These are phyloP conservation scores for Strigomonas culicis DNA, from an alignment of 208 protist genomes.

Conservation along the genomic window DNA sequence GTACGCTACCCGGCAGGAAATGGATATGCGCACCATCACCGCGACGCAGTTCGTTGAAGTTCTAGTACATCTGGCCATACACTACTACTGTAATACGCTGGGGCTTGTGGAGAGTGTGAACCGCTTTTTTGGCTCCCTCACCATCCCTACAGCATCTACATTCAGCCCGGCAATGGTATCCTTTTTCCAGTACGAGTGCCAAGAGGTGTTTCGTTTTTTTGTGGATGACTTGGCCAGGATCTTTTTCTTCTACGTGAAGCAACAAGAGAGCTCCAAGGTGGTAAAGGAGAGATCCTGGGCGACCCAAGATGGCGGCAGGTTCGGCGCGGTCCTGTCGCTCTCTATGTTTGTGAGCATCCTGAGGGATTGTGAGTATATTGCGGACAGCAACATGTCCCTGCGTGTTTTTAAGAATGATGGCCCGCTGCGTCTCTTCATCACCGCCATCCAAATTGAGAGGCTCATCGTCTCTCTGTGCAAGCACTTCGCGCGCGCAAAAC, in stretches of 20 bases:
- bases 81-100: slow-evolving; percentile 20
- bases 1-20: slow-evolving; percentile 57
- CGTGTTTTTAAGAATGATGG: slow-evolving; percentile 7
- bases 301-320: slow-evolving; percentile 60
- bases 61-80: slow-evolving; percentile 54
- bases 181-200: slow-evolving; percentile 40
- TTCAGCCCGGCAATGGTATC: background rate
- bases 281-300: slow-evolving; percentile 33
- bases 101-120: slow-evolving; percentile 47
- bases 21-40: slow-evolving; percentile 65
- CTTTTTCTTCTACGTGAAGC: slow-evolving; percentile 82
- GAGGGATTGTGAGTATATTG: slow-evolving; percentile 37
- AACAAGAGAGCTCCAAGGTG: slow-evolving; percentile 47
- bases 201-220: slow-evolving; percentile 67
- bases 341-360: slow-evolving; percentile 53
- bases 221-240: slow-evolving; percentile 61
- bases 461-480: slow-evolving; percentile 24
- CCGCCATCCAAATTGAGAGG: slow-evolving; percentile 27
- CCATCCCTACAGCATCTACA: background rate
- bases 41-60: slow-evolving; percentile 75
- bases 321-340: slow-evolving; percentile 47
- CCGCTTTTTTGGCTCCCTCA: slow-evolving; percentile 35
- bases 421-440: slow-evolving; percentile 37
- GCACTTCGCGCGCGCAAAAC: slow-evolving; percentile 14
- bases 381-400: slow-evolving; percentile 6